Evolutionary conservation across 1,284 basidiomycete species (phyloP).

Genomic region (Calocybe gambosa): DNA sequence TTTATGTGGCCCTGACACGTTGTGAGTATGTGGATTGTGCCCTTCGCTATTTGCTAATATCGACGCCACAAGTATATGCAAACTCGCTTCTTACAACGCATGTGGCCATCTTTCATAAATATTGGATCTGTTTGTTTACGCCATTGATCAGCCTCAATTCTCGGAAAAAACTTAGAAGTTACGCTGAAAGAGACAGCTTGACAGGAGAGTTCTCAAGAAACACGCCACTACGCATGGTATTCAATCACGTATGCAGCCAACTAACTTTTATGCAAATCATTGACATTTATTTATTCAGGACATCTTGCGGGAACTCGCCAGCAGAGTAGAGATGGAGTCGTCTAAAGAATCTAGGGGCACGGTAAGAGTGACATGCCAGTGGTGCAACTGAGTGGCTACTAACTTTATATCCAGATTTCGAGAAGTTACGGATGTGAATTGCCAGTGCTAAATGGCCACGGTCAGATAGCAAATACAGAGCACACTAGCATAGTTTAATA

Average conservation of each 20-base stretch:
- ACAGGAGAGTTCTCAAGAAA: conserved; percentile 4
- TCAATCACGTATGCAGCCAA: conserved; percentile 1
- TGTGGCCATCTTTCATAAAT: background rate
- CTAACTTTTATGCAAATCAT: background rate
- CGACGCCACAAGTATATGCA: conserved; percentile 7
- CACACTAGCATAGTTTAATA: background rate
- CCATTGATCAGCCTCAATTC: conserved; percentile 7
- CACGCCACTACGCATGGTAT: conserved; percentile 4
- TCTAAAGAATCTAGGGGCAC: conserved; percentile 7
- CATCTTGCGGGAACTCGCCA: conserved; percentile 10
- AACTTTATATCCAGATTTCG: conserved; percentile 1
- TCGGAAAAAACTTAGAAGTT: conserved; percentile 10
- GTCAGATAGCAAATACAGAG: background rate
- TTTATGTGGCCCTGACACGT: conserved; percentile 9
- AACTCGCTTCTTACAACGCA: conserved; percentile 14
- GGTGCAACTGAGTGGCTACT: background rate
- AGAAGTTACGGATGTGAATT: conserved; percentile 9
- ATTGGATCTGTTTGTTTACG: background rate
- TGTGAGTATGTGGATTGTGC: conserved; percentile 2
- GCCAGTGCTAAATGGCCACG: conserved; percentile 5
- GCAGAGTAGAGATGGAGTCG: conserved; percentile 12
- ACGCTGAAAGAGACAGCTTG: conserved; percentile 4
- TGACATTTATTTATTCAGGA: background rate
- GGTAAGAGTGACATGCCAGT: conserved; percentile 1
- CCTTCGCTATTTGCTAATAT: background rate